Base-by-base conservation (phyloP, 2,329 filamentous ascomycete species). In the Fusarium bulbicola region DNA sequence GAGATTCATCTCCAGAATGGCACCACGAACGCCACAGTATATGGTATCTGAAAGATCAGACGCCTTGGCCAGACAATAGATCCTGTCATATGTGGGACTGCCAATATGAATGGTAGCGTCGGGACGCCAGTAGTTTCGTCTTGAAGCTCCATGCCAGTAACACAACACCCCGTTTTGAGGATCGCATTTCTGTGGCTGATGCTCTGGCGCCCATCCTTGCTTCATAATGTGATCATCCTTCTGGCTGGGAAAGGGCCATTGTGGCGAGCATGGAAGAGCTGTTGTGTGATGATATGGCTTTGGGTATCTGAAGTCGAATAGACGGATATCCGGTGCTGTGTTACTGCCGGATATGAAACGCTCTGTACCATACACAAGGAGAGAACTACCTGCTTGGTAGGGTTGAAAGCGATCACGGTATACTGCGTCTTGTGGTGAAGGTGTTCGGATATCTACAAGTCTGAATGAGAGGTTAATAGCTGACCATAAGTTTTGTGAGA, bases 391-490 rank as follows among this genome's bases (percentile, higher is more conserved):
- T 20, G 83, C 78, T 36, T 85, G 82, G 65, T 81, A 82, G 0
- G 86, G 82, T 63, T 88, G 84, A 67, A 88, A 85, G 62, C 86
- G 85, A 73, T 90, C 87, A 42, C 87, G 85, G 75, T 88, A 90
- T 13, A 88, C 74, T 14, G 82, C 80, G 60, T 88, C 86, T 36
- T 84, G 79, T 3, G 82, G 68, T 1, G 83, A 86, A 1, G 86
- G 83, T 1, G 86, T 86, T 18, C 88, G 84, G 5, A 87, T 74
- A 68, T 90, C 88, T 63, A 84, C 82, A 4, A 89, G 84, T 30
- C 81, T 84, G 49, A 21, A 24, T 5, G 7, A 21, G 15, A 3
- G 18, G 34, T 70, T 40, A 73, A 72, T 12, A 36, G 15, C 20
- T 52, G 12, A 24, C 21, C n/a, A 15, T 14, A 9, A 4, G 13